These are phyloP conservation scores for Calcarisporium arbuscula DNA, from an alignment of 2,329 filamentous ascomycete species.

Conservation along the genomic window DNA sequence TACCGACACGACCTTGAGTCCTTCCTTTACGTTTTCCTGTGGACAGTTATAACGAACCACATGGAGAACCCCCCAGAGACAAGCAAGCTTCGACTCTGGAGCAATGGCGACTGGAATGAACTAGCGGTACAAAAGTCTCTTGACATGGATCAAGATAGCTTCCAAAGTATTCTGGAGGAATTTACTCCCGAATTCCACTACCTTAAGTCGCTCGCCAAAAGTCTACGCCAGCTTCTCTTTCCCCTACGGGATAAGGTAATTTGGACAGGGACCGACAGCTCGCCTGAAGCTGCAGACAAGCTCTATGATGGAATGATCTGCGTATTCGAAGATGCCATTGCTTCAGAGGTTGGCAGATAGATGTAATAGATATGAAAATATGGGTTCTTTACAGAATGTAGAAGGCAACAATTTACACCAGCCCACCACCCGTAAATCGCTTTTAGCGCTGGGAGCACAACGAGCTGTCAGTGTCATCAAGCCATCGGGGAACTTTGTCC, in stretches of 20 bases:
- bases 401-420: too few relatives aligned
- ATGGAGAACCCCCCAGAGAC: conserved; percentile 5
- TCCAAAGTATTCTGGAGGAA: conserved; percentile 12
- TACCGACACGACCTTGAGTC: conserved; percentile 22
- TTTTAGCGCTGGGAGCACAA: too few relatives aligned
- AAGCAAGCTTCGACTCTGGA: conserved; percentile 12
- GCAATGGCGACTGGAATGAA: conserved; percentile 8
- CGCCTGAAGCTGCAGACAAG: conserved; percentile 11
- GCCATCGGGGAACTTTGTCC: too few relatives aligned
- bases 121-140: conserved; percentile 6
- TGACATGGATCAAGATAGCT: conserved; percentile 7
- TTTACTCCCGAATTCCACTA: conserved; percentile 12
- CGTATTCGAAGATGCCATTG: conserved; percentile 12
- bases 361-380: too few relatives aligned
- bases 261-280: conserved; percentile 10
- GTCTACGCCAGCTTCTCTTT: conserved; percentile 13
- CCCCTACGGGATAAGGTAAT: conserved; percentile 10
- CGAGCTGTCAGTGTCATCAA: too few relatives aligned
- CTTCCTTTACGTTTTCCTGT: conserved; percentile 19
- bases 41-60: conserved; percentile 7
- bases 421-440: too few relatives aligned
- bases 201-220: conserved; percentile 13
- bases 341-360: conserved; percentile 7
- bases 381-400: too few relatives aligned
- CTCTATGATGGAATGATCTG: conserved; percentile 13